Base-by-base conservation (phyloP, 306 rosid genomes). In the Echinosophora koreensis region DNA sequence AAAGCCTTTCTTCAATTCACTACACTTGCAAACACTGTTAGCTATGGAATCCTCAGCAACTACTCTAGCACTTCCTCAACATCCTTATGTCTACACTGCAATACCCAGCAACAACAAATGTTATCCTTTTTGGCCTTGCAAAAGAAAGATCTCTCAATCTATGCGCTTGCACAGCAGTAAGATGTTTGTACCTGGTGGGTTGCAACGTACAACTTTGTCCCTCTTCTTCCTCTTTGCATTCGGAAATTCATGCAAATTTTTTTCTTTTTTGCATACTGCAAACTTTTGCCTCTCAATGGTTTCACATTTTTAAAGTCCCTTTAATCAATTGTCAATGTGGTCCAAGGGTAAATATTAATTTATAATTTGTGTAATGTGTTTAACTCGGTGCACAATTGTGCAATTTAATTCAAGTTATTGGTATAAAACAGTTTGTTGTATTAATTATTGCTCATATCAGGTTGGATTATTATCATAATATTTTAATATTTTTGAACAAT, bases 121-220 rank as follows among this genome's bases (percentile, higher is more conserved):
- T 44, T 73, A 66, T 74, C 85, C 79, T 28, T 71, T 76, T 56
- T 68, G 87, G 85, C 85, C 87, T 15, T 71, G 75, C 74, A 88
- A 84, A 79, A 78, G 72, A 44, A 84, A 87, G 60, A 74, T 30
- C 68, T 77, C 84, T 61, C 87, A 28, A 11, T 28, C 84, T 67
- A 80, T 85, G 73, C 87, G 90, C 66, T 15, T 90, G 22, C 88
- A 75, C 49, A 92, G 98, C 87, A 83, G 75, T 46, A 90, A 95
- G 93, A 95, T 95, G 98, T 90, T 83, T 71, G 98, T 90, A 63
- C 91, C 96, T 67, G 98, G 98, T 95, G 78, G 81, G 87, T 93
- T 67, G 37, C 27, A 75, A 8, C 44, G 76, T 42, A 9, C 14
- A 42, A 28, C 80, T 83, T 60, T 69, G 22, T 49, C 55, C 28